phyloP scores from a whole-genome alignment of 495 filamentous ascomycete species.

The Neurospora sp. region DNA sequence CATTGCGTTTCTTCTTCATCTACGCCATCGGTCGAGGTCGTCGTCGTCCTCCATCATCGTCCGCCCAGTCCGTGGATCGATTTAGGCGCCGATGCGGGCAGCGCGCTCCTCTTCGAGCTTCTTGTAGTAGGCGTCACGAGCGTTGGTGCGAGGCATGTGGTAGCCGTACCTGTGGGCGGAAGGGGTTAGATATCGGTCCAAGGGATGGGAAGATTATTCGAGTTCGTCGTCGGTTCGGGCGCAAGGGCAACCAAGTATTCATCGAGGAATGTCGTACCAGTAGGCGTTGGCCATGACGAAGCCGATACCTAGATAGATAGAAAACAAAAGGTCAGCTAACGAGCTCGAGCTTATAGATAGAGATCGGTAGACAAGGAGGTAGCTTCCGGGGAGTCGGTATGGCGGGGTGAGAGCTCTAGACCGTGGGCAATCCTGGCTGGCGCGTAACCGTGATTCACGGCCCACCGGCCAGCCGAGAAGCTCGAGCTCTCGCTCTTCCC shows the following conservation, averaged over 20 bases:
- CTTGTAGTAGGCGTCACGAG: slow-evolving; percentile 37
- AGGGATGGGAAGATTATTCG: not conserved
- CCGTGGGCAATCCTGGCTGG: not conserved
- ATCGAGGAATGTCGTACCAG: slow-evolving; percentile 28
- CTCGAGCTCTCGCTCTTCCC: not conserved
- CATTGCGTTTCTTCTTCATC: not conserved
- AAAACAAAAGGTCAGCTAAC: slow-evolving; percentile 4
- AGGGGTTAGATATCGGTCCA: slow-evolving; percentile 10
- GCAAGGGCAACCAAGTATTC: slow-evolving; percentile 3
- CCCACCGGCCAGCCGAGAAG: not conserved
- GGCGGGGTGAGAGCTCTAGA: not conserved
- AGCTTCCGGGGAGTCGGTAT: not conserved
- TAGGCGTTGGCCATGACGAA: slow-evolving; percentile 33
- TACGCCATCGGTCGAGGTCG: not conserved
- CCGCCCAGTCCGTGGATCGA: not conserved
- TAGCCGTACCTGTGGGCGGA: slow-evolving; percentile 35
- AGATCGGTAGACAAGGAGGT: not conserved
- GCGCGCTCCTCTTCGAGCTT: slow-evolving; percentile 38
- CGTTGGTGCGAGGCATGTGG: slow-evolving; percentile 40
- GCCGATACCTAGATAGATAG: slow-evolving; percentile 25
- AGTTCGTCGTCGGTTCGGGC: not conserved
- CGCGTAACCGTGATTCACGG: not conserved
- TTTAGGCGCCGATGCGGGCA: slow-evolving; percentile 15
- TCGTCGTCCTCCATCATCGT: not conserved
- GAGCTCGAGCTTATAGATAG: not conserved